Conservation (phyloP, 495 filamentous ascomycete species). For the Aspergillus asperescens region DNA sequence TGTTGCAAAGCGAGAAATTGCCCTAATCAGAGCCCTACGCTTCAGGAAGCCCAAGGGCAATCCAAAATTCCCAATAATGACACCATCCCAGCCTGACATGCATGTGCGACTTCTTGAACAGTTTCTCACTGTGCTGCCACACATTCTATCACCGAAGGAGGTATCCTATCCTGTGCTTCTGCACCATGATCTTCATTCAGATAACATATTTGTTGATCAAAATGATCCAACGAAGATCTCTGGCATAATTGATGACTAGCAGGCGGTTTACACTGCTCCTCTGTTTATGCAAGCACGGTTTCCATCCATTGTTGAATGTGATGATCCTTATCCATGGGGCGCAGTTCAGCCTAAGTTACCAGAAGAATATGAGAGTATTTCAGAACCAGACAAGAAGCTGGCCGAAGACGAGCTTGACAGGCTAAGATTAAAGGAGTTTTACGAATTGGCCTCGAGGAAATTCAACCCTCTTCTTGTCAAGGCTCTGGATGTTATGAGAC, state of each 20-base stretch:
- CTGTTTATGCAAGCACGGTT: conserved; percentile 21
- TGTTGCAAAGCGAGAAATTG: conserved; percentile 15
- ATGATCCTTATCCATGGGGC: conserved; percentile 19
- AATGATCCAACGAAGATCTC: conserved; percentile 21
- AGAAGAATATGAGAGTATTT: conserved; percentile 13
- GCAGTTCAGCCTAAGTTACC: conserved; percentile 18
- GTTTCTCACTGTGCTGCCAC: conserved; percentile 15
- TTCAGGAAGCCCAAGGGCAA: conserved; percentile 1
- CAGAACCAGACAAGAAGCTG: conserved; percentile 7
- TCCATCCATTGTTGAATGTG: conserved; percentile 17
- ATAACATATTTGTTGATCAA: conserved; percentile 22
- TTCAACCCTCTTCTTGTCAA: conserved; percentile 16
- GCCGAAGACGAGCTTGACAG: conserved; percentile 12
- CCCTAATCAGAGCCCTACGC: conserved; percentile 1
- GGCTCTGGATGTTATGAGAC: conserved; percentile 19
- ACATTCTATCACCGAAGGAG: conserved; percentile 16
- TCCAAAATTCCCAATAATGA: not conserved
- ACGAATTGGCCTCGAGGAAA: conserved; percentile 21
- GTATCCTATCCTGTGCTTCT: conserved; percentile 10
- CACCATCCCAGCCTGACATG: not conserved
- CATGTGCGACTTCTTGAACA: conserved; percentile 17
- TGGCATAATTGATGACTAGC: conserved; percentile 22
- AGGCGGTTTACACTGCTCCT: conserved; percentile 14
- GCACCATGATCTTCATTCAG: conserved; percentile 19
- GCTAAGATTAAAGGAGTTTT: conserved; percentile 17